These are phyloP conservation scores for Moniliella sp. DNA, from an alignment of 1,284 basidiomycete genomes.

Conservation along the genomic window DNA sequence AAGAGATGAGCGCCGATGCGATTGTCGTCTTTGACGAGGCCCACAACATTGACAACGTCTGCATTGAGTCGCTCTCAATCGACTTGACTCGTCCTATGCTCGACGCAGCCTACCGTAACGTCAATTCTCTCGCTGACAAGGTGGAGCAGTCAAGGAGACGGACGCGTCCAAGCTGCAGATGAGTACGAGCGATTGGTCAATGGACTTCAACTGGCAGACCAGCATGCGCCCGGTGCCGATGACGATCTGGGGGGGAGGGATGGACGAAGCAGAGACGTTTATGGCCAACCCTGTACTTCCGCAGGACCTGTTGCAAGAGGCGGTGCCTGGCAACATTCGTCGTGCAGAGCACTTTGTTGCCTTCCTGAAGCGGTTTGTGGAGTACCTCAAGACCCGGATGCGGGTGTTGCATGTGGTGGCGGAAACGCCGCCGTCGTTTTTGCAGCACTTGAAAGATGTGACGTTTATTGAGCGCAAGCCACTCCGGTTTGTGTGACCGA, in stretches of 20 bases:
- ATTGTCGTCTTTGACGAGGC: constrained; percentile 99
- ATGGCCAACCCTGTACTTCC: constrained; percentile 77
- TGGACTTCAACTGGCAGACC: too few species aligned
- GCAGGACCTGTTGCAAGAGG: constrained; percentile 79
- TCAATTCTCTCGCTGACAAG: constrained; percentile 64
- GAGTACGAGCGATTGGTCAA: constrained; percentile 93
- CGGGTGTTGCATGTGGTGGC: constrained; percentile 94
- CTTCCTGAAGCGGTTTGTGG: constrained; percentile 89
- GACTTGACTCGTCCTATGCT: constrained; percentile 96
- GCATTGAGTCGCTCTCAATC: constrained; percentile 91
- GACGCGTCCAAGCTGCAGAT: constrained; percentile 78
- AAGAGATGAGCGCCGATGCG: constrained; percentile 85
- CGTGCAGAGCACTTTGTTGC: constrained; percentile 98
- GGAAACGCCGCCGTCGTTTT: constrained; percentile 92
- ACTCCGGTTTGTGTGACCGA: constrained; percentile 85
- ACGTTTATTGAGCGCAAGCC: constrained; percentile 93
- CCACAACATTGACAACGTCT: constrained; percentile 99
- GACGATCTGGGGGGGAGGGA: constrained; percentile 35
- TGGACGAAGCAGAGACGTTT: constrained; percentile 53
- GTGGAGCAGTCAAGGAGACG: constrained; percentile 86
- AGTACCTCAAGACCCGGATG: constrained; percentile 98
- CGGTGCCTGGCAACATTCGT: constrained; percentile 88
- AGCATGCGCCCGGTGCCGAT: too few species aligned
- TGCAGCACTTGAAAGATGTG: constrained; percentile 95
- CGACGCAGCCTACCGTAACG: constrained; percentile 75